These are phyloP conservation scores for Aspergillus eucalypticola DNA, from an alignment of 2,329 filamentous ascomycete species.

Conservation along the genomic window DNA sequence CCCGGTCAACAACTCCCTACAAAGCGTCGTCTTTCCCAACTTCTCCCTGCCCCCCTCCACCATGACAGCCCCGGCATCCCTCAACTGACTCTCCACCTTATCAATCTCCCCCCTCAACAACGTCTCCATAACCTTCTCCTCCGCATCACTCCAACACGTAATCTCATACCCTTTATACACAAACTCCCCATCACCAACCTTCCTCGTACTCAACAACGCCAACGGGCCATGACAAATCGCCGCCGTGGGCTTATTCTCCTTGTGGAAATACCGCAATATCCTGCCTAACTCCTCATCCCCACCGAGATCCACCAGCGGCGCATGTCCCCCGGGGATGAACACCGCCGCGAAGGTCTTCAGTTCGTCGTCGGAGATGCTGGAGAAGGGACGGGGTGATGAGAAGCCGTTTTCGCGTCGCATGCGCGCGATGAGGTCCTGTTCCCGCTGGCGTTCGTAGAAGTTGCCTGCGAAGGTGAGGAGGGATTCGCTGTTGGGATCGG, in stretches of 20 bases:
- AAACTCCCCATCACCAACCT: slow-evolving; percentile 39
- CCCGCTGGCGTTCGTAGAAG: slow-evolving; percentile 46
- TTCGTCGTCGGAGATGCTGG: slow-evolving; percentile 43
- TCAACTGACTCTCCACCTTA: slow-evolving; percentile 44
- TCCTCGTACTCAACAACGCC: slow-evolving; percentile 48
- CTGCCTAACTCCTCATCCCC: slow-evolving; percentile 46
- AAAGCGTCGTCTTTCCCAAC: slow-evolving; percentile 45
- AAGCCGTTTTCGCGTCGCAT: slow-evolving; percentile 52
- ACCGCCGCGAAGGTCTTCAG: slow-evolving; percentile 43
- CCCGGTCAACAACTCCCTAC: slow-evolving; percentile 42
- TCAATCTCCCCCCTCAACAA: slow-evolving; percentile 45
- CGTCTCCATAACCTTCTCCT: slow-evolving; percentile 51
- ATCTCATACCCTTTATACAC: slow-evolving; percentile 50
- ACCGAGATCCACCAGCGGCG: slow-evolving; percentile 46
- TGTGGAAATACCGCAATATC: slow-evolving; percentile 46
- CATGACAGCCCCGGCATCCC: slow-evolving; percentile 47
- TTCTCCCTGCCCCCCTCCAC: slow-evolving; percentile 44
- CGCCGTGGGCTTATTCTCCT: slow-evolving; percentile 45
- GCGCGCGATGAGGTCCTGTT: slow-evolving; percentile 44
- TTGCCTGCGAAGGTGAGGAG: slow-evolving; percentile 50
- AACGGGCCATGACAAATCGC: slow-evolving; percentile 52
- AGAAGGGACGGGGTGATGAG: slow-evolving; percentile 39
- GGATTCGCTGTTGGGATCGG: slow-evolving; percentile 46
- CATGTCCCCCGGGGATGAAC: slow-evolving; percentile 51
- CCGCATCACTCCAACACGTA: slow-evolving; percentile 48